Conservation (phyloP, 106 monocot species). For the Cymbidium sinense region DNA sequence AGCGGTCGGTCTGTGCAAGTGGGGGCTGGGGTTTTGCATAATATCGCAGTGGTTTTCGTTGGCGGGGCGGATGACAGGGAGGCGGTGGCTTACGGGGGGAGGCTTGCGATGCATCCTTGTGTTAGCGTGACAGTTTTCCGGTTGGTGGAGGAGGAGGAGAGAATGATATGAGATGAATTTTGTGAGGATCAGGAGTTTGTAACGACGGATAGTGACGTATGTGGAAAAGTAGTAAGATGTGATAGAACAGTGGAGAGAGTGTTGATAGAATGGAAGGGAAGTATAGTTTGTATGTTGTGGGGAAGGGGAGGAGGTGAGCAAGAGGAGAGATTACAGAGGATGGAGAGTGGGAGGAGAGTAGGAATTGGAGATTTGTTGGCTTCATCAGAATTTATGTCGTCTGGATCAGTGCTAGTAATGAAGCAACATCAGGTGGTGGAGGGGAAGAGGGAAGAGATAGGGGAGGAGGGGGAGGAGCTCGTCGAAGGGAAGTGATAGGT, state of each 20-base stretch:
- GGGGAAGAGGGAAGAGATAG: background rate
- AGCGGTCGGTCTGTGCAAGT: background rate
- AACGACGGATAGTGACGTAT: background rate
- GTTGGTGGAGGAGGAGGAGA: slow-evolving; percentile 1
- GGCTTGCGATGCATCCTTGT: slow-evolving; percentile 8
- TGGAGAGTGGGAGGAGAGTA: background rate
- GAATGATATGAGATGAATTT: slow-evolving; percentile 8
- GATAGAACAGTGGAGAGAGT: background rate
- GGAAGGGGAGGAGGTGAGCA: slow-evolving; percentile 5
- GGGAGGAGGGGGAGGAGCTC: no score
- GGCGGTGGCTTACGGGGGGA: slow-evolving; percentile 5
- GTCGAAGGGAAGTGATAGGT: no score
- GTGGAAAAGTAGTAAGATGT: slow-evolving; percentile 1
- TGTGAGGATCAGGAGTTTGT: slow-evolving; percentile 11
- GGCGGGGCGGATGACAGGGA: slow-evolving; percentile 17
- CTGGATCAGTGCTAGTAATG: slow-evolving; percentile 17
- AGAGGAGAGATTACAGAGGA: background rate
- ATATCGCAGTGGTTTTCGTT: slow-evolving; percentile 6
- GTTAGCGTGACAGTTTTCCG: slow-evolving; percentile 11
- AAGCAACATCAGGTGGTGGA: slow-evolving; percentile 7
- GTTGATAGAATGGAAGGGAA: background rate
- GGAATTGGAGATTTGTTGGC: slow-evolving; percentile 14
- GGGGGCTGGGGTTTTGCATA: background rate
- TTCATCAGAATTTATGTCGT: slow-evolving; percentile 14
- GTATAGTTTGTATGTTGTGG: slow-evolving; percentile 16